Base-by-base conservation (phyloP, 192 early-diverging fungal genomes). In the Podila epicladia region DNA sequence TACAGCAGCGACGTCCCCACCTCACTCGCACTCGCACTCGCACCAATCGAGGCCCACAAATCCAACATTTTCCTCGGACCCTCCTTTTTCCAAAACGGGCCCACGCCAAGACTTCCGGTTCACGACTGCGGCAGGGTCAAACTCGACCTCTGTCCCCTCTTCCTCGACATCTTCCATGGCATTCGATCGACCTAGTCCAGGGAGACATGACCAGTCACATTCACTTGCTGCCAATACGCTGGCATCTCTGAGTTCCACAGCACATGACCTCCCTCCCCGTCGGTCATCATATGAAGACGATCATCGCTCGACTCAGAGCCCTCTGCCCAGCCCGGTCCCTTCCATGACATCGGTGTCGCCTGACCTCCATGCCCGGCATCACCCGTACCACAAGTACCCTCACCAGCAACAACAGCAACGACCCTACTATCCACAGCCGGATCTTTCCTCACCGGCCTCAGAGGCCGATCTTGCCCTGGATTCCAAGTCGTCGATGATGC, bases 241-340 rank as follows among this genome's bases (percentile, higher is more conserved):
- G 11, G 28, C 26, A 1, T 26, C 17, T 31, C 0, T 60, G 17
- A 13, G 58, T 17, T 8, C 58, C 26, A 17, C 58, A 60, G 4
- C 59, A 20, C 31, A 32, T 61, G 28, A 28, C 13, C 31, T 31
- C 5, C 31, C 19, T 33, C 29, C 59, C 33, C 17, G 26, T 6
- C 59, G 22, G 24, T 11, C 58, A n/a, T 31, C 50, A 33, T 26
- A 61, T 19, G 22, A 58, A n/a, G 28, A 58, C 15, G 26, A 29
- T 20, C 38, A 58, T 17, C 26, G 37, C 29, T 69, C 67, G 9
- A 32, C 26, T n/a, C 72, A 64, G 5, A 51, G 38, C 8, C 58
- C 69, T 2, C 65, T 79, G 13, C 75, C 75, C 24, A 79, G 75
- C 53, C 75, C 75, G 20, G 32, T 70, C 5, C 75, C 70, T 33